Percentiles rank a stretch among this genome's conserved stretches.
Conservation (phyloP, 2,329 filamentous ascomycete species). For the Stromatinia cepivora region DNA sequence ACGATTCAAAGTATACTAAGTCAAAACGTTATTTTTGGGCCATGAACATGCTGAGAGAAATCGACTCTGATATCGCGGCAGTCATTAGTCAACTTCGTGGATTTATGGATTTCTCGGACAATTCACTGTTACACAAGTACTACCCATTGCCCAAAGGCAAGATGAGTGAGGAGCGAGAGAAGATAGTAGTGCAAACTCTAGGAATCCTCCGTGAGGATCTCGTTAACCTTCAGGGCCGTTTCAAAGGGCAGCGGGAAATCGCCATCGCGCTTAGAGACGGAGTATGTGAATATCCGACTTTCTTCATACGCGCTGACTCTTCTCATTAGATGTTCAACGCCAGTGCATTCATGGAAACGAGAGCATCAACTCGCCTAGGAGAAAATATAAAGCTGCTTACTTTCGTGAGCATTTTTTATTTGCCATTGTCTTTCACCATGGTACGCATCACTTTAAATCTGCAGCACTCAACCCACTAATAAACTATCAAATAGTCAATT, state of each 20-base stretch:
- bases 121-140: accelerated
- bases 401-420: background rate
- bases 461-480: background rate
- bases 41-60: background rate
- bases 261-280: background rate
- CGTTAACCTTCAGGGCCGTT: background rate
- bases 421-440: background rate
- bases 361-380: background rate
- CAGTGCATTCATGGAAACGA: background rate
- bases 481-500: background rate
- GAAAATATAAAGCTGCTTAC: background rate
- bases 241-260: background rate
- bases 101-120: background rate
- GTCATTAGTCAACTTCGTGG: background rate
- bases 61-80: background rate
- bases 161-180: background rate
- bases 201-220: background rate
- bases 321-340: background rate
- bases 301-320: background rate
- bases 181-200: background rate
- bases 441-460: background rate
- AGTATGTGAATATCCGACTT: background rate
- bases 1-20: background rate
- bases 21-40: background rate
- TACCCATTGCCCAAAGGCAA: background rate